Evolutionary conservation across 2,329 filamentous ascomycete genomes (phyloP), one percentile per base, ranked within the genome.

Genomic region (Amylocarpus encephaloides): DNA sequence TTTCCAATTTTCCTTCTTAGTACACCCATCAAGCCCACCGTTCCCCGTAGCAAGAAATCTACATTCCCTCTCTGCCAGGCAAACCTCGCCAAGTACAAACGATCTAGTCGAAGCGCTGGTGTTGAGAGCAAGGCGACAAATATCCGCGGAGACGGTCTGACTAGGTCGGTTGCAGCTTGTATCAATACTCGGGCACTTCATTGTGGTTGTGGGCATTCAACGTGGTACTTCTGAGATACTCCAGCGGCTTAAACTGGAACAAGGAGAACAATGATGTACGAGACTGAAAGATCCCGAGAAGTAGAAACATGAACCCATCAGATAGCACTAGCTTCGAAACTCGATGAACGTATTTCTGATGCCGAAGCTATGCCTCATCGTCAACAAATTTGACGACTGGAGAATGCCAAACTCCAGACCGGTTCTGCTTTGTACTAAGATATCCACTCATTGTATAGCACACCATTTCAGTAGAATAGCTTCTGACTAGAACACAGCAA

Each of bases 11-110:
- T 49, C 47, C 32, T 49, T 44, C 29, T 49, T 49, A 41, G 32
- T 53, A 50, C 61, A 61, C 3, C 61, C 61, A 52, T 54, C 53
- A 33, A 62, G 55, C 2, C 61, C 61, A 6, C 59, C 57, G 57
- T 61, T 62, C n/a, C 61, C 61, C 0, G 55, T 72, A 2, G 70
- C 68, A 6, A 71, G 64, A 51, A 73, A 72, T 43, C 68, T 69
- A 16, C 47, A 70, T 0, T 53, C 71, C 39, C 71, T 60, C 6
- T 57, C 69, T 30, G 71, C 60, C 13, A 63, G 48, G 58, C 59
- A 63, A 2, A 48, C 30, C 38, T 63, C 61, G 15, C 49, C 53
- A 18, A 51, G 49, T 7, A 60, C 43, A n/a, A 41, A 34, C 2
- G 47, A 50, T 19, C 41, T 46, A 12, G 34, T 46, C 16, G 53